A percentile compares a stretch with the other conserved stretches of the same genome.
Conservation (phyloP, 2,329 filamentous ascomycete genomes). For the Zalaria obscura region DNA sequence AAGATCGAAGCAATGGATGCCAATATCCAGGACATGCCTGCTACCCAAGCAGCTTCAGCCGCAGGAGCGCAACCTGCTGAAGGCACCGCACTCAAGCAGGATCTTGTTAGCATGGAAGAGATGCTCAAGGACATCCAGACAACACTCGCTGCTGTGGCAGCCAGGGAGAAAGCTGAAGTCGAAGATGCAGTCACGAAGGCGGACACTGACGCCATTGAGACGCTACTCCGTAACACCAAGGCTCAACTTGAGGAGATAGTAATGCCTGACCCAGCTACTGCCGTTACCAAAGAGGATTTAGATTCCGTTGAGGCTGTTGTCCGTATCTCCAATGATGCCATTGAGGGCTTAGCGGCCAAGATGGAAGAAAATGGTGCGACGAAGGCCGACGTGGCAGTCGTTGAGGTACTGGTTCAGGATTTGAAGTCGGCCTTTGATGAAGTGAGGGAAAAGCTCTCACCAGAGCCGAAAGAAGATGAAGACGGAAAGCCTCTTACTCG, state of each 20-base stretch:
- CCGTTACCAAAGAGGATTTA: constrained; percentile 49
- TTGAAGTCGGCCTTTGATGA: constrained; percentile 65
- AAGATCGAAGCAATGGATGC: constrained; percentile 70
- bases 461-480: constrained; percentile 26
- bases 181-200: constrained; percentile 56
- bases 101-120: constrained; percentile 33
- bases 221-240: constrained; percentile 78
- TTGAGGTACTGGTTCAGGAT: constrained; percentile 69
- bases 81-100: constrained; percentile 33
- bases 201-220: constrained; percentile 83
- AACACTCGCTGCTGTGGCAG: constrained; percentile 38
- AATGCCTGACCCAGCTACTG: constrained; percentile 50
- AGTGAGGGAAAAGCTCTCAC: constrained; percentile 22
- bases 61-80: constrained; percentile 13
- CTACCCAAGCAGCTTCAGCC: constrained; percentile 22
- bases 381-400: constrained; percentile 62
- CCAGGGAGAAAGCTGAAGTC: constrained; percentile 22
- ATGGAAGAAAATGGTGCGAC: constrained; percentile 55
- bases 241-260: constrained; percentile 70
- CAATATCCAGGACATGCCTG: constrained; percentile 32
- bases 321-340: constrained; percentile 58
- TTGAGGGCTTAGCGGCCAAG: constrained; percentile 52
- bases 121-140: constrained; percentile 44
- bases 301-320: constrained; percentile 52
- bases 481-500: constrained; percentile 49